Evolutionary conservation across 2,329 filamentous ascomycete species (phyloP), one percentile per base, ranked within the genome.

Genomic region (Penicillium sp.): DNA sequence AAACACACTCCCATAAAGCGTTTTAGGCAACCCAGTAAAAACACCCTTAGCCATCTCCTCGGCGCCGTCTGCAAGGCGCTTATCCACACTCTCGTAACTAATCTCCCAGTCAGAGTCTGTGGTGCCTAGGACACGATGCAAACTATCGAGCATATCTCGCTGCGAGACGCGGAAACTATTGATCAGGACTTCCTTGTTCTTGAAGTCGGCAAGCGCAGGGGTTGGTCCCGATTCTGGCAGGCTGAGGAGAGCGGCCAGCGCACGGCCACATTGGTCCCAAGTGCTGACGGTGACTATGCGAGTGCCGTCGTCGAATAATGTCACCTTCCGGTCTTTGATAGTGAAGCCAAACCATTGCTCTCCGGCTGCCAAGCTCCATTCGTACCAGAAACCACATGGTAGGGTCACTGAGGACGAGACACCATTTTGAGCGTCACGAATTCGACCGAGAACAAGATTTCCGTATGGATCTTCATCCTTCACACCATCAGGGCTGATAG

Each of bases 91-190:
- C 40, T 61, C 59, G 23, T 54, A 54, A 23, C 3, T 52, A 15
- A 61, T 61, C 9, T 56, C 50, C 86, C 86, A 89, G 60, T 88
- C 86, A 0, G 67, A 70, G 41, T 85, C 80, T 3, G 73, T 80
- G 0, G 80, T 82, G 0, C 79, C 79, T 0, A 81, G 79, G 3
- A 85, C 83, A 0, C 80, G 78, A 60, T 85, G 75, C 13, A 85
- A 66, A 16, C 79, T 79, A 32, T 80, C 79, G 37, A 89, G 76
- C 76, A 89, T 87, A 29, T 89, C 85, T 12, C 77, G 75, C 69
- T 89, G 87, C 45, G 71, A 83, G 54, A 85, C 64, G 12, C 71
- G 66, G 70, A 87, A 89, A 52, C 80, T 85, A 3, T 74, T 76
- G 27, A 86, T 67, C 58, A 75, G 81, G 1, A 86, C 63, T 0